Evolutionary conservation across 2,329 filamentous ascomycete species (phyloP).

Genomic region (Colletotrichum shisoi): DNA sequence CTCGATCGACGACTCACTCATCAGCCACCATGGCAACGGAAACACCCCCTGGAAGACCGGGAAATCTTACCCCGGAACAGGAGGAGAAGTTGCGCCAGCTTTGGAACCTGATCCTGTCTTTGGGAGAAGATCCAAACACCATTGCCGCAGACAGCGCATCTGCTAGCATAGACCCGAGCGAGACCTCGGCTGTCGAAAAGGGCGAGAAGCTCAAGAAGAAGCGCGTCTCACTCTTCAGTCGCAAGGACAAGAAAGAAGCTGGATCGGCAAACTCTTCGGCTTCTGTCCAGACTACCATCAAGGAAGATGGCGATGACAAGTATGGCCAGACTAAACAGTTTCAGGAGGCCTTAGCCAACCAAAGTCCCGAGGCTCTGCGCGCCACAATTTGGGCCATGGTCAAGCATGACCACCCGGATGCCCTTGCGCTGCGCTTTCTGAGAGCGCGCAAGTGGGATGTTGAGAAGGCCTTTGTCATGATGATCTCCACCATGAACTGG

Average conservation of each 20-base stretch:
- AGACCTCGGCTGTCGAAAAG: constrained; percentile 43
- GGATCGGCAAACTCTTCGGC: constrained; percentile 49
- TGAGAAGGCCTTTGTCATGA: constrained; percentile 90
- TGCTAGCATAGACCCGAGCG: constrained; percentile 43
- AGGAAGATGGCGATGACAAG: constrained; percentile 78
- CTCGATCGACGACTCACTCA: not conserved
- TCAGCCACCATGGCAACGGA: constrained; percentile 53
- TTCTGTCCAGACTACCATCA: constrained; percentile 49
- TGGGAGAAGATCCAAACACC: constrained; percentile 53
- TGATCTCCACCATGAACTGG: constrained; percentile 95
- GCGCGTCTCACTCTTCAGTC: constrained; percentile 73
- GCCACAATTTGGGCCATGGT: constrained; percentile 90
- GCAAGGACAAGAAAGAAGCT: constrained; percentile 64
- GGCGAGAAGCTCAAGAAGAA: constrained; percentile 77
- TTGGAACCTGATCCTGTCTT: constrained; percentile 78
- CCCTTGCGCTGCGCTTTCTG: constrained; percentile 80
- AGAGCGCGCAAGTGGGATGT: constrained; percentile 96
- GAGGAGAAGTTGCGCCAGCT: constrained; percentile 87
- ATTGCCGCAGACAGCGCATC: constrained; percentile 42
- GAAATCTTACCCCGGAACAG: constrained; percentile 88
- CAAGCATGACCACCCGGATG: constrained; percentile 94
- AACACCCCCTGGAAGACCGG: constrained; percentile 74
- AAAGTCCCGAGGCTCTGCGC: constrained; percentile 80
- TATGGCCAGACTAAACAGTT: constrained; percentile 90
- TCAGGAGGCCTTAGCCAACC: constrained; percentile 78